These are phyloP conservation scores for Cardamine occulta DNA, from an alignment of 345 rosid species.

Conservation along the genomic window DNA sequence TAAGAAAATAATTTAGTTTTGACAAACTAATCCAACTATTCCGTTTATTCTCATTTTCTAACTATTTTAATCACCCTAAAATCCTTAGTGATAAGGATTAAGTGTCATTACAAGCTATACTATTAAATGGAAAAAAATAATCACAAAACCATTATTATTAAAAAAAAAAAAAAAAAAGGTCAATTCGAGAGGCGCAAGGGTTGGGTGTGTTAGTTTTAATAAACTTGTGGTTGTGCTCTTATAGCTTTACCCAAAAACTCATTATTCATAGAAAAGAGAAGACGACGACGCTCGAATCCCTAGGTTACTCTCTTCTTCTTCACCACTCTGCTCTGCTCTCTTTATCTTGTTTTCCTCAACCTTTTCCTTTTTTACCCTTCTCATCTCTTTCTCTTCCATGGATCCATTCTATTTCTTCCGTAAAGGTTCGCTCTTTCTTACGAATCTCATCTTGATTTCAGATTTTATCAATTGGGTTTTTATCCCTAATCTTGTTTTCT, in stretches of 20 bases:
- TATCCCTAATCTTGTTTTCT: background rate
- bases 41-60: too few relatives aligned
- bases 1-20: too few relatives aligned
- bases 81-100: background rate
- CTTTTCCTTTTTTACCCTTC: background rate
- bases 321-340: background rate
- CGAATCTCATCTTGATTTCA: background rate
- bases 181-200: constrained; percentile 5
- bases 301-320: background rate
- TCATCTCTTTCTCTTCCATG: constrained; percentile 51
- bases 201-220: constrained; percentile 11
- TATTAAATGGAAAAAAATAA: background rate
- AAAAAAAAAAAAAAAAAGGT: background rate
- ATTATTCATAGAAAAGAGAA: background rate
- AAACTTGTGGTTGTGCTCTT: constrained; percentile 10
- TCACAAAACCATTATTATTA: background rate
- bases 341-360: constrained; percentile 34
- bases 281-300: constrained; percentile 18
- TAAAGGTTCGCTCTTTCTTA: constrained; percentile 56
- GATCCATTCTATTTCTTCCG: constrained; percentile 73
- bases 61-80: too few relatives aligned
- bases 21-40: too few relatives aligned
- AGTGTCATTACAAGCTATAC: background rate
- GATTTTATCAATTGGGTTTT: background rate
- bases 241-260: constrained; percentile 17